These are phyloP conservation scores for Xylariaceae sp. DNA, from an alignment of 2,329 filamentous ascomycete genomes.

Conservation along the genomic window DNA sequence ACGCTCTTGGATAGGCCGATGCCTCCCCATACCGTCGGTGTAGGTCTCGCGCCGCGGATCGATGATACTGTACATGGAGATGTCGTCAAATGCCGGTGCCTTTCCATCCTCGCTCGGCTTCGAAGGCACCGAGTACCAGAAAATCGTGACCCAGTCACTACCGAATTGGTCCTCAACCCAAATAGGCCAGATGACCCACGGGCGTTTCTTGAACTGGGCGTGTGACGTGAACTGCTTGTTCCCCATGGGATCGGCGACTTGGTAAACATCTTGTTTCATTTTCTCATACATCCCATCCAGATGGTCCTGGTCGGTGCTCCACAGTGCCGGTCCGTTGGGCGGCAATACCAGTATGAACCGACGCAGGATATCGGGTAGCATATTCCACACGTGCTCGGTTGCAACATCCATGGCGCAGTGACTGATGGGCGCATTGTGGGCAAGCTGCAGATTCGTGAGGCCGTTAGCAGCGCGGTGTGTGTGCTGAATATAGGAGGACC, in stretches of 20 bases:
- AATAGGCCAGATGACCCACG: slow-evolving; percentile 25
- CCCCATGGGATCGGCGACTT: background rate
- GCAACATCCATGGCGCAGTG: slow-evolving; percentile 21
- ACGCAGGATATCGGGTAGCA: slow-evolving; percentile 14
- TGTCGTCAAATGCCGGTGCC: slow-evolving; percentile 5
- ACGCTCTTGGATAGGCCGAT: slow-evolving; percentile 10
- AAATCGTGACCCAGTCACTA: slow-evolving; percentile 20
- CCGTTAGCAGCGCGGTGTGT: slow-evolving; percentile 17
- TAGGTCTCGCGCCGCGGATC: slow-evolving; percentile 21
- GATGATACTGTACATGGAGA: slow-evolving; percentile 16
- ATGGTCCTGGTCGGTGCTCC: slow-evolving; percentile 12
- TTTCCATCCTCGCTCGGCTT: no score
- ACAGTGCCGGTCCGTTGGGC: slow-evolving; percentile 25
- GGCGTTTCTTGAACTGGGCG: slow-evolving; percentile 16
- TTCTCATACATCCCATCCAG: slow-evolving; percentile 11
- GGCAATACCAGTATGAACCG: slow-evolving; percentile 8
- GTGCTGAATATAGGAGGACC: slow-evolving; percentile 13
- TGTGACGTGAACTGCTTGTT: slow-evolving; percentile 9
- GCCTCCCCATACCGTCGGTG: background rate
- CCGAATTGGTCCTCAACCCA: slow-evolving; percentile 28
- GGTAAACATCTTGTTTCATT: slow-evolving; percentile 8
- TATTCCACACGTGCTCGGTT: slow-evolving; percentile 20
- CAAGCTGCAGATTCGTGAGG: slow-evolving; percentile 25
- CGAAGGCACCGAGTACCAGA: slow-evolving; percentile 14
- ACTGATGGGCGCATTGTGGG: slow-evolving; percentile 19